Percentiles rank a stretch among this genome's conserved stretches.
Evolutionary conservation across 2,329 filamentous ascomycete species (phyloP).

Genomic region (Neonectria hederae): DNA sequence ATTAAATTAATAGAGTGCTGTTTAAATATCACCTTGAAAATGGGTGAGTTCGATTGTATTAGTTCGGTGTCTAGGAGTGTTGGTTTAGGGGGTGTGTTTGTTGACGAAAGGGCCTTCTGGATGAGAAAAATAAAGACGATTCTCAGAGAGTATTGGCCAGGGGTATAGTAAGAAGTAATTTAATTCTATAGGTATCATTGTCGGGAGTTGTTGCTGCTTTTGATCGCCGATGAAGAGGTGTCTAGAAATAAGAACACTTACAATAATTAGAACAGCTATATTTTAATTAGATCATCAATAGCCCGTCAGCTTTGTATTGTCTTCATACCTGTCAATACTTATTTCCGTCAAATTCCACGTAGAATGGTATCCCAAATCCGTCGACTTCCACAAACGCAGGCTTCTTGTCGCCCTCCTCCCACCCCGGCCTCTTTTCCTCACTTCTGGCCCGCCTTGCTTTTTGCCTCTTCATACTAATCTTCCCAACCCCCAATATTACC

Average conservation of each 20-base stretch:
- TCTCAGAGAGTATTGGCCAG: not conserved
- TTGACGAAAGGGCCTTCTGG: not conserved
- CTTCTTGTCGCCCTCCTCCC: not conserved
- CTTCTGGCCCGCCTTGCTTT: not conserved
- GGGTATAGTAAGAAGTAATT: not conserved
- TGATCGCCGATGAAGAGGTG: not conserved
- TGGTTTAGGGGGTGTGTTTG: not conserved
- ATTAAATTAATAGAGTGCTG: too few species aligned
- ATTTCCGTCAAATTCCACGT: too few species aligned
- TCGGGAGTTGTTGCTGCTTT: not conserved
- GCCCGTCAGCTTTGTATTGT: not conserved
- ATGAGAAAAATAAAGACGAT: not conserved
- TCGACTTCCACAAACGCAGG: not conserved
- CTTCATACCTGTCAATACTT: not conserved
- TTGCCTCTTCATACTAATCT: too few species aligned
- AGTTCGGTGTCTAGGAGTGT: not conserved
- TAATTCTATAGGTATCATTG: too few species aligned
- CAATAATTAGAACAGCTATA: not conserved
- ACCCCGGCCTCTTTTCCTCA: not conserved
- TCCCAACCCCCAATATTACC: too few species aligned
- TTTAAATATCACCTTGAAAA: too few species aligned
- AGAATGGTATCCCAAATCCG: not conserved
- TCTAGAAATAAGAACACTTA: too few species aligned
- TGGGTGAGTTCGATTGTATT: not conserved
- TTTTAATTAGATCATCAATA: not conserved